Evolutionary conservation across 768 basidiomycete species (phyloP), one percentile per base, ranked within the genome.

Genomic region (Calocybe cyanea): DNA sequence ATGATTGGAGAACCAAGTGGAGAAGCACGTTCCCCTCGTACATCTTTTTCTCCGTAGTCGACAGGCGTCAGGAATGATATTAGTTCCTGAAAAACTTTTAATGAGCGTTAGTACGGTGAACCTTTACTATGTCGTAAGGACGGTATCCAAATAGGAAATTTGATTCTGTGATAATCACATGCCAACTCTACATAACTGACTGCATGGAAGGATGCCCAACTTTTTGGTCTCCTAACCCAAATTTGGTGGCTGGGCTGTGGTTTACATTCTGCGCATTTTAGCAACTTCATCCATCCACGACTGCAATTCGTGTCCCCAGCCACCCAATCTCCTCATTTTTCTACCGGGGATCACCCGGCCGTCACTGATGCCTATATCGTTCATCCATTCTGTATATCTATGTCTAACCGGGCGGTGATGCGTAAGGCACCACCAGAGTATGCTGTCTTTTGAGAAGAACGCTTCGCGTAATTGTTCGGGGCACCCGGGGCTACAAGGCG

Each of bases 401-500:
- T 53, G 40, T n/a, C 72, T 64, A 20, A 49, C 35, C 4, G n/a
- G 18, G 39, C 57, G 50, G 38, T 81, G 80, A 1, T 73, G 50
- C 18, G 59, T 67, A 9, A 79, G 44, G 52, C 72, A 72, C 75
- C 75, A 81, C 65, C 64, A 72, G 15, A 81, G 46, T 25, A 81
- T 75, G 53, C 79, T 76, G 0, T 77, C 63, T 15, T 63, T 63
- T 0, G 68, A 72, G 31, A 78, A 75, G 50, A 81, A 72, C 1
- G 66, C 64, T 19, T 68, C 65, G 4, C 49, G 48, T 37, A 72
- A 50, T 2, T 50, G 61, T 41, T 82, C 78, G 1, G 18, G 3
- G 54, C 81, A 83, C 0, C 76, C 81, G 6, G 69, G 66, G 23
- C 72, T 73, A 53, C 81, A 81, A 0, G 69, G 54, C 2, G 58